A percentile compares a stretch with the other conserved stretches of the same genome.
Evolutionary conservation across 2,329 filamentous ascomycete species (phyloP).

Genomic region (Colletotrichum simmondsii): DNA sequence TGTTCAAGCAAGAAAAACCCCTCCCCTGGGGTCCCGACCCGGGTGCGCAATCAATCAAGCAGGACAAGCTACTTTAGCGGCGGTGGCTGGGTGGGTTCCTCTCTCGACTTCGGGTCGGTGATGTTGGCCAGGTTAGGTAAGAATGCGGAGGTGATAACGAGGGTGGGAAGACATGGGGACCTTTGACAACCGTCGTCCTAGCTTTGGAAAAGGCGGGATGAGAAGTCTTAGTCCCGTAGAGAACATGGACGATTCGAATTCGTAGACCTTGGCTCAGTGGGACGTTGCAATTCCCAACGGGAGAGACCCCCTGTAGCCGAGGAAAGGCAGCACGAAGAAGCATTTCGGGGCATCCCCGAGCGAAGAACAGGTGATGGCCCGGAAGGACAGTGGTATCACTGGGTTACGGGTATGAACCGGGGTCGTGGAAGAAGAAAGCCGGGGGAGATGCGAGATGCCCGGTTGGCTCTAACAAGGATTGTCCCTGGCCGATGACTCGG

Average conservation of each 20-base stretch:
- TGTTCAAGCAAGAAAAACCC: constrained; percentile 3
- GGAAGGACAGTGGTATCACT: not conserved
- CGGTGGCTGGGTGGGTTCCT: constrained; percentile 5
- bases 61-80: not conserved
- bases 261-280: not conserved
- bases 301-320: not conserved
- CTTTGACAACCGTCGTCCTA: not conserved
- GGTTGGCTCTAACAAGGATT: constrained; percentile 3
- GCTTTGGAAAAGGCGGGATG: not conserved
- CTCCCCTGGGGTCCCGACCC: not conserved
- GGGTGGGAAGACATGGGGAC: not conserved
- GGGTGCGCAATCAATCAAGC: not conserved
- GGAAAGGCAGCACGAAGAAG: not conserved
- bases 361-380: constrained; percentile 7
- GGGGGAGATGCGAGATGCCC: constrained; percentile 2
- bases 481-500: constrained; percentile 21
- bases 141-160: constrained; percentile 30
- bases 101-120: constrained; percentile 4
- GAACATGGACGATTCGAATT: not conserved
- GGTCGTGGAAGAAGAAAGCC: not conserved
- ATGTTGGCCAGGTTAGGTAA: constrained; percentile 31
- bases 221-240: not conserved
- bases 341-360: constrained; percentile 27
- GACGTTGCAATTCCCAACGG: constrained; percentile 1
- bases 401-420: not conserved